Evolutionary conservation across 2,329 filamentous ascomycete species (phyloP), one percentile per base, ranked within the genome.

Genomic region (Cordyceps pruinosa): DNA sequence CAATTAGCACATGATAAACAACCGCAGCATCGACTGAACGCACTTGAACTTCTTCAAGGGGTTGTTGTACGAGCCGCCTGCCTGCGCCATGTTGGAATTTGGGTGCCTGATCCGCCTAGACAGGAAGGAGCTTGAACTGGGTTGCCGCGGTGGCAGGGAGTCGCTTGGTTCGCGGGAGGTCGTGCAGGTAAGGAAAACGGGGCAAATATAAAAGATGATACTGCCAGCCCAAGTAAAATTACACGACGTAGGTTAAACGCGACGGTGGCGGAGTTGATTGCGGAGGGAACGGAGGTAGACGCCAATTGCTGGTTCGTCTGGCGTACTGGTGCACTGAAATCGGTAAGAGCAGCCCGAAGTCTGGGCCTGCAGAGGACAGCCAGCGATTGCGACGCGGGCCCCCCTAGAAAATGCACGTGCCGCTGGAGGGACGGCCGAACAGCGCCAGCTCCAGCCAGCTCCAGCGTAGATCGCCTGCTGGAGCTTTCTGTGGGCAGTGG

Each of bases 11-110:
- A 32, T 57, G 47, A 65, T 57, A 47, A 42, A 15, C 19, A 46
- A 49, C 28, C 19, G 32, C 32, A 23, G 1, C 17, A 51, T 23
- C 23, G 45, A 39, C 56, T 35, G 56, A 26, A 66, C 69, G 60
- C 80, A 97, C 92, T 99, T 99, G 88, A 97, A 99, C 77, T 99
- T 99, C 89, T 99, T 99, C 77, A 99, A 81, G 69, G 94, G 94
- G 81, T 97, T 97, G 74, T 95, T 97, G 82, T 97, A 99, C 63
- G 89, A 90, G 74, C 88, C 89, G 69, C 86, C 86, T 61, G 78
- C 74, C 76, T 90, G 85, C 74, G 92, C 89, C 92, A 96, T 96
- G 72, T 71, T 83, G 62, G 60, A 61, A 62, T 58, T 64, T 53
- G 57, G 58, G 58, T 57, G 44, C 35, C 57, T 50, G 57, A 37